These are phyloP conservation scores for Groenewaldozyma salmanticensis DNA, from an alignment of 805 yeast species.

Conservation along the genomic window DNA sequence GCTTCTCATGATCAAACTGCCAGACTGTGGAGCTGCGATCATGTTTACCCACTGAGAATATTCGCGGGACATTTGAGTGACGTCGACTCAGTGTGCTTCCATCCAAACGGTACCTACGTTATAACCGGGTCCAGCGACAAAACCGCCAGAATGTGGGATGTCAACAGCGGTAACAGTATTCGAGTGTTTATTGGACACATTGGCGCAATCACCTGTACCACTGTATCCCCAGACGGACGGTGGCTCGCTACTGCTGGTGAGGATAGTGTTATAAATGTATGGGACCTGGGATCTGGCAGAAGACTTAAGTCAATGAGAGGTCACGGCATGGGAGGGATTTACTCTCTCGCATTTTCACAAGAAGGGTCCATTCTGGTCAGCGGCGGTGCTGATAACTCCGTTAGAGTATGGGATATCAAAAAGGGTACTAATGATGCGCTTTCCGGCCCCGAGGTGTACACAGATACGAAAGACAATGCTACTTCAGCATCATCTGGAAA, in stretches of 20 bases:
- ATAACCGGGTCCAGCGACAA: conserved; percentile 94
- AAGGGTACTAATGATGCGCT: conserved; percentile 73
- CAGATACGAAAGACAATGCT: conserved; percentile 7
- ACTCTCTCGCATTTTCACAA: conserved; percentile 72
- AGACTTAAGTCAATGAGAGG: conserved; percentile 87
- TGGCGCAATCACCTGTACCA: conserved; percentile 75
- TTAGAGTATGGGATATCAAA: conserved; percentile 93
- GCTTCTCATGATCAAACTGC: conserved; percentile 98
- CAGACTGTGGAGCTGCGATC: conserved; percentile 95
- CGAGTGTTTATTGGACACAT: conserved; percentile 89
- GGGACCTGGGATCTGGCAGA: conserved; percentile 93
- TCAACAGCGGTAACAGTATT: conserved; percentile 77
- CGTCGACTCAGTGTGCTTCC: conserved; percentile 90
- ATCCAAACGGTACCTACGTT: conserved; percentile 90
- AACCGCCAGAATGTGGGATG: conserved; percentile 98
- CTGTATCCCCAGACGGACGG: conserved; percentile 94
- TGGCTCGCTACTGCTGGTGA: conserved; percentile 95
- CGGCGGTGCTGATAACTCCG: conserved; percentile 87
- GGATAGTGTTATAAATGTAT: conserved; percentile 75
- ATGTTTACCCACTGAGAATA: conserved; percentile 87
- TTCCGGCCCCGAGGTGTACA: conserved; percentile 60
- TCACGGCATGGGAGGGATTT: conserved; percentile 79
- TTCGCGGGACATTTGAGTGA: conserved; percentile 97
- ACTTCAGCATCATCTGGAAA: conserved; percentile 10
- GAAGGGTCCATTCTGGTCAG: conserved; percentile 87